Percentiles rank a stretch among this genome's conserved stretches.
phyloP scores from a whole-genome alignment of 192 early-diverging fungal genomes.

The Coemansia asiatica region DNA sequence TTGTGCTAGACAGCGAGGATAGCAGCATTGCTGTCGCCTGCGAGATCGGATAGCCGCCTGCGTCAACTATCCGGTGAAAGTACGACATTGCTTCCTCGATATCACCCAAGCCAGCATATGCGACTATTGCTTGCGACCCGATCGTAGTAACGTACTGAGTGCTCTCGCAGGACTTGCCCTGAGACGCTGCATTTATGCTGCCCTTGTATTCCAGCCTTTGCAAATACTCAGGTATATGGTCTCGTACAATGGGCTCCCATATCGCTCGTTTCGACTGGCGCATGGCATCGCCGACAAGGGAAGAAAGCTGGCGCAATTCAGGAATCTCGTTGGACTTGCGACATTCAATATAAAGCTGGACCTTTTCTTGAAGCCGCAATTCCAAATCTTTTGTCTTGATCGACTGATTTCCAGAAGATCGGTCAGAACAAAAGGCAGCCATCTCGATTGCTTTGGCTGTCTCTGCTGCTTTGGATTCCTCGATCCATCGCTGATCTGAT shows the following conservation, averaged over 20 bases:
- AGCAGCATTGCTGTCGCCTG: slow-evolving; percentile 23
- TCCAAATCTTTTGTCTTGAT: neutral
- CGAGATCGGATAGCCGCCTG: slow-evolving; percentile 24
- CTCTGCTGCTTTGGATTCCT: neutral
- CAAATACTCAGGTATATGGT: slow-evolving; percentile 34
- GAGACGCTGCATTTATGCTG: no score
- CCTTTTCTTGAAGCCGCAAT: slow-evolving; percentile 15
- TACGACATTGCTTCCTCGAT: slow-evolving; percentile 36
- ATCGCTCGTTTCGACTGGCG: slow-evolving; percentile 6
- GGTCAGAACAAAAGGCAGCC: no score
- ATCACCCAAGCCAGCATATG: slow-evolving; percentile 19
- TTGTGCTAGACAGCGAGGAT: slow-evolving; percentile 1
- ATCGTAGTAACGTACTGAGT: slow-evolving; percentile 14
- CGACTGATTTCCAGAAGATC: neutral
- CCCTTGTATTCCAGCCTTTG: slow-evolving; percentile 4
- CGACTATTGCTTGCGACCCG: slow-evolving; percentile 28
- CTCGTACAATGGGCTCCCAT: slow-evolving; percentile 31
- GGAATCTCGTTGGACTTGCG: slow-evolving; percentile 18
- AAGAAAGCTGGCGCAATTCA: neutral
- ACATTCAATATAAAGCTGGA: slow-evolving; percentile 23
- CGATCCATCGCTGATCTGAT: neutral
- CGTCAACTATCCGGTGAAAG: slow-evolving; percentile 26
- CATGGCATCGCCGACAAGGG: slow-evolving; percentile 19
- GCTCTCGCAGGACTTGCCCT: neutral
- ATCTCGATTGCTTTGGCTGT: neutral